Percentiles rank a stretch among this genome's conserved stretches.
These are phyloP conservation scores for Gossypioides kirkii DNA, from an alignment of 345 rosid genomes.

Conservation along the genomic window DNA sequence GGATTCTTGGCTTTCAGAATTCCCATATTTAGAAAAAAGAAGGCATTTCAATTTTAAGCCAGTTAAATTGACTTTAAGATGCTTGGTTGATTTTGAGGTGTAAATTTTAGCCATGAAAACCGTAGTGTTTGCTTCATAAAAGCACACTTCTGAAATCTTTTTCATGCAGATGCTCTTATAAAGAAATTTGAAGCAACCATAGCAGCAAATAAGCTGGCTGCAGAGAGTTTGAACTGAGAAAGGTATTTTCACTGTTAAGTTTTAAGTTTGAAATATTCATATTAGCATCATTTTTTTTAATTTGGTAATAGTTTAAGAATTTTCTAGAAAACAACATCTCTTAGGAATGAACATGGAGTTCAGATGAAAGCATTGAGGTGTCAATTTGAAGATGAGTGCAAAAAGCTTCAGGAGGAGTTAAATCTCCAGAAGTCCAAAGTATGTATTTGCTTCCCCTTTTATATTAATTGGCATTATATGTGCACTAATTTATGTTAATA, in stretches of 20 bases:
- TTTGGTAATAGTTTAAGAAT: slow-evolving; percentile 11
- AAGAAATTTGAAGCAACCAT: slow-evolving; percentile 42
- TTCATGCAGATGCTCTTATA: slow-evolving; percentile 48
- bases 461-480: slow-evolving; percentile 1
- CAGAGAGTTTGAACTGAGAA: slow-evolving; percentile 35
- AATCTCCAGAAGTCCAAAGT: slow-evolving; percentile 73
- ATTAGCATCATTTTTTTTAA: not conserved
- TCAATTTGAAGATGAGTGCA: slow-evolving; percentile 72
- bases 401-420: slow-evolving; percentile 62
- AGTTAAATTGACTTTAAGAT: not conserved
- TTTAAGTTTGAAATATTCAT: slow-evolving; percentile 1
- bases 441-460: slow-evolving; percentile 17
- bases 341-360: slow-evolving; percentile 71
- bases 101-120: slow-evolving; percentile 1
- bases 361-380: slow-evolving; percentile 60
- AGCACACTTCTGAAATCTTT: slow-evolving; percentile 7
- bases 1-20: not conserved
- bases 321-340: slow-evolving; percentile 45
- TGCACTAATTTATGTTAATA: slow-evolving; percentile 11
- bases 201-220: slow-evolving; percentile 35
- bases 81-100: slow-evolving; percentile 4
- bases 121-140: not conserved
- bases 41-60: not conserved
- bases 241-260: slow-evolving; percentile 6
- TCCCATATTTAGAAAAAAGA: not conserved